Base-by-base conservation (phyloP, 2,329 filamentous ascomycete genomes). In the Plenodomus lindquistii region DNA sequence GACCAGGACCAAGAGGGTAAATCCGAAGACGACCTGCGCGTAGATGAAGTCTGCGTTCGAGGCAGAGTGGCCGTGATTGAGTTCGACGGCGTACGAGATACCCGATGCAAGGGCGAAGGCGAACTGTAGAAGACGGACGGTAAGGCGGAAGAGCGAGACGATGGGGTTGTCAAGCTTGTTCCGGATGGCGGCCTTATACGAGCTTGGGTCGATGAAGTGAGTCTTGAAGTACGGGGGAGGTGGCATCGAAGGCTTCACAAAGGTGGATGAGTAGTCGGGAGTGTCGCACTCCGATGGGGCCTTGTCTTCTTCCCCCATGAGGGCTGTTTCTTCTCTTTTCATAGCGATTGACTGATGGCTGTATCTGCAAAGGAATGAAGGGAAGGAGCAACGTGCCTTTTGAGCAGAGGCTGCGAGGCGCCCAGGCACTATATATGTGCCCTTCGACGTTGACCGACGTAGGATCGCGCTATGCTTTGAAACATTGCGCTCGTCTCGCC, bases 51-150 rank as follows among this genome's bases (percentile, higher is more conserved):
- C 49, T 13, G 46, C 49, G 17, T 29, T 39, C 3, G 41, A 31
- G 29, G 42, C 41, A 15, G 47, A 50, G 10, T 47, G 35, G 22
- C 48, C 31, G 21, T 49, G 41, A 17, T 13, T 37, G 22, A 65
- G 37, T 35, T 65, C 63, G 24, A 62, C 45, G 31, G 56, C 60
- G 44, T 66, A 63, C 7, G 52, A 62, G 20, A 60, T 61, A 20
- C 63, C 60, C n/a, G 63, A 56, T 10, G 57, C 57, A 13, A 66
- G 35, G 4, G 57, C 58, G 39, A 66, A 65, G 9, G 50, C 46
- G 34, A 65, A 42, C 40, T 66, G 54, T n/a, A 65, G 46, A 18
- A 65, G 17, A 15, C 54, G 58, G 18, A 60, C 40, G 10, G 48
- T 58, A 18, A 66, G 42, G 6, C 55, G 46, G 34, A 65, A 66